Base-by-base conservation (phyloP, 2,329 filamentous ascomycete genomes). In the Aspergillus tubingensis region DNA sequence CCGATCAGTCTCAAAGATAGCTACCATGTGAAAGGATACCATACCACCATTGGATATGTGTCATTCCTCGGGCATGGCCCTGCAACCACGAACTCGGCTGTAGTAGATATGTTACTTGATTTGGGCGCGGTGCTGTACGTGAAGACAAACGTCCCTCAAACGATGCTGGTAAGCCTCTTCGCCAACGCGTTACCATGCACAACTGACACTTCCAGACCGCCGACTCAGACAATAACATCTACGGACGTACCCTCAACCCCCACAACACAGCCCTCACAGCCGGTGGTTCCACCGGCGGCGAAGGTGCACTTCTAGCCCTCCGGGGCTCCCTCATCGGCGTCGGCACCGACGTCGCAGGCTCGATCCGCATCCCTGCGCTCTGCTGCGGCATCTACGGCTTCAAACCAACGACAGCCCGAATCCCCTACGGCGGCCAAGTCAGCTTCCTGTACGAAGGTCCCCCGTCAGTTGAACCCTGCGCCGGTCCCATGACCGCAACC, bases 1-100 rank as follows among this genome's bases (percentile, higher is more conserved):
- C 77, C 77, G 0, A 68, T 80, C 23, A 74, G 72, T 39, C 43
- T 79, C 19, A 80, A 77, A 57, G 74, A 74, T 38, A 66, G 64
- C 55, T 70, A 70, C 50, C 62, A 58, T 41, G 47, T 71, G 3
- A 57, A 69, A 36, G 70, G 68, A 0, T 15, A 66, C 17, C 60
- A 68, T 8, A 58, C 62, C 7, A 71, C 68, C 0, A 38, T 72
- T 8, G 69, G 68, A 3, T 68, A 64, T 38, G 57, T 65, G 0
- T 65, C 64, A 2, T 68, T 68, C 27, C 55, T 72, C 4, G 57
- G 66, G 8, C 48, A 49, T 30, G 55, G 44, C 3, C 57, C 57
- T 1, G 63, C 60, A 1, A 53, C 60, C 1, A 59, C 50, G 10
- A 58, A 61, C 5, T 66, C 69, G 2, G 59, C 63, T 0, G 27